These are phyloP conservation scores for Penicillium aurantiogriseum DNA, from an alignment of 2,329 filamentous ascomycete genomes.

Conservation along the genomic window DNA sequence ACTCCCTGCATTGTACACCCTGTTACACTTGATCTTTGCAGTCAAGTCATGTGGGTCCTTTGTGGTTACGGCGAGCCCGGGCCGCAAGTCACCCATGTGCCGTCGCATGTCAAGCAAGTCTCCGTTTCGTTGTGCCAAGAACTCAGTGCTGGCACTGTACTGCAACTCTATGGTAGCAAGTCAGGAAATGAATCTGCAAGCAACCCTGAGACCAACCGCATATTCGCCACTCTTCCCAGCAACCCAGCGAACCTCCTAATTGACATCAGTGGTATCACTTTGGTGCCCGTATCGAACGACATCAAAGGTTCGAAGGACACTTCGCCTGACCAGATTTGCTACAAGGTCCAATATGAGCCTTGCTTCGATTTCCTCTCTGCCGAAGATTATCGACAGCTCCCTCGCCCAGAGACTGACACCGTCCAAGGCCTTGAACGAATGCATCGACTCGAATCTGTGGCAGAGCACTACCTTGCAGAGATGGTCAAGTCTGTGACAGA, in stretches of 20 bases:
- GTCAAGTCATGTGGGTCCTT: slow-evolving; percentile 20
- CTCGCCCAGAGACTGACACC: slow-evolving; percentile 12
- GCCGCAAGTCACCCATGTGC: slow-evolving; percentile 12
- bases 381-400: slow-evolving; percentile 14
- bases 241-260: slow-evolving; percentile 11
- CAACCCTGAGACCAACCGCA: slow-evolving; percentile 14
- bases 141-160: slow-evolving; percentile 7
- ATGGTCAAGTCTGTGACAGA: slow-evolving; percentile 14
- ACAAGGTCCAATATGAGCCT: slow-evolving; percentile 22
- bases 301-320: slow-evolving; percentile 16
- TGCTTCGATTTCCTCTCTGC: slow-evolving; percentile 23
- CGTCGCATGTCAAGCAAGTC: slow-evolving; percentile 18
- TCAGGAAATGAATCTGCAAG: slow-evolving; percentile 12
- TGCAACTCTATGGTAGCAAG: slow-evolving; percentile 14
- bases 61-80: slow-evolving; percentile 17
- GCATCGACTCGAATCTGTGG: slow-evolving; percentile 14
- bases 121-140: slow-evolving; percentile 11
- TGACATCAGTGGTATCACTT: slow-evolving; percentile 17
- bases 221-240: slow-evolving; percentile 14
- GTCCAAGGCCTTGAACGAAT: slow-evolving; percentile 13
- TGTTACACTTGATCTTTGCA: slow-evolving; percentile 18
- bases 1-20: slow-evolving; percentile 18
- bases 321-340: slow-evolving; percentile 16
- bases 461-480: slow-evolving; percentile 16
- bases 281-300: slow-evolving; percentile 19